Evolutionary conservation across 2,329 filamentous ascomycete species (phyloP).

Genomic region (Stemphylium lycopersici): DNA sequence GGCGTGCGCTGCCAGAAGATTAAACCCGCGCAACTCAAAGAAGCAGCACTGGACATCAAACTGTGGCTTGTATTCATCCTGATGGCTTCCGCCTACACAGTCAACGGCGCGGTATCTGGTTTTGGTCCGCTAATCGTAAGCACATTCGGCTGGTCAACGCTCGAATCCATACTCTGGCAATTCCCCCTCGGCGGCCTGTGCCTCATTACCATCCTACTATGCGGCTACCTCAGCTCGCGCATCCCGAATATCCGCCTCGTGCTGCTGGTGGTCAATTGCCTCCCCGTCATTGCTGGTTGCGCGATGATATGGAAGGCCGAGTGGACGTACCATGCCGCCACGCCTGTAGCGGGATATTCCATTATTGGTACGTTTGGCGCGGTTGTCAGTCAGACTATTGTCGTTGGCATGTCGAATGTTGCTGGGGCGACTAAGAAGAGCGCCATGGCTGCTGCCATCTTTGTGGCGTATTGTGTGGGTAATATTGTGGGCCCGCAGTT

Average conservation of each 20-base stretch:
- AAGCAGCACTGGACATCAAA: conserved; percentile 56
- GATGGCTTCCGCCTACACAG: conserved; percentile 62
- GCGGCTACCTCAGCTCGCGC: conserved; percentile 67
- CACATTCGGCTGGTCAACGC: conserved; percentile 52
- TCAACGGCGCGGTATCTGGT: conserved; percentile 52
- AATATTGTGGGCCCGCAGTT: conserved; percentile 79
- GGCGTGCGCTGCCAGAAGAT: conserved; percentile 60
- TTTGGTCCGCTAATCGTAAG: conserved; percentile 49
- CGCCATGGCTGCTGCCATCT: conserved; percentile 74
- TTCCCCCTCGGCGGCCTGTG: conserved; percentile 76
- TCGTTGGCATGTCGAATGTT: conserved; percentile 69
- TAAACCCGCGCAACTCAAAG: conserved; percentile 58
- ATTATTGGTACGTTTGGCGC: conserved; percentile 76
- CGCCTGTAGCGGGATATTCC: conserved; percentile 73
- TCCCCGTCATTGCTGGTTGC: conserved; percentile 77
- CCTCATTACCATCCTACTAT: conserved; percentile 68
- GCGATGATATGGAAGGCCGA: conserved; percentile 73
- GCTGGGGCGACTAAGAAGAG: conserved; percentile 80
- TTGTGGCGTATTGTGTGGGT: conserved; percentile 76
- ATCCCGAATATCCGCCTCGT: conserved; percentile 68
- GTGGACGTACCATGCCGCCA: conserved; percentile 68
- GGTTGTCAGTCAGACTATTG: conserved; percentile 68
- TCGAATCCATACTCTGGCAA: conserved; percentile 60
- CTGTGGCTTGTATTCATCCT: conserved; percentile 50
- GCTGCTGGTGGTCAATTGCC: conserved; percentile 69